A percentile compares a stretch with the other conserved stretches of the same genome.
phyloP scores from a whole-genome alignment of 129 eudicot genomes.

The Cynara cardunculus region DNA sequence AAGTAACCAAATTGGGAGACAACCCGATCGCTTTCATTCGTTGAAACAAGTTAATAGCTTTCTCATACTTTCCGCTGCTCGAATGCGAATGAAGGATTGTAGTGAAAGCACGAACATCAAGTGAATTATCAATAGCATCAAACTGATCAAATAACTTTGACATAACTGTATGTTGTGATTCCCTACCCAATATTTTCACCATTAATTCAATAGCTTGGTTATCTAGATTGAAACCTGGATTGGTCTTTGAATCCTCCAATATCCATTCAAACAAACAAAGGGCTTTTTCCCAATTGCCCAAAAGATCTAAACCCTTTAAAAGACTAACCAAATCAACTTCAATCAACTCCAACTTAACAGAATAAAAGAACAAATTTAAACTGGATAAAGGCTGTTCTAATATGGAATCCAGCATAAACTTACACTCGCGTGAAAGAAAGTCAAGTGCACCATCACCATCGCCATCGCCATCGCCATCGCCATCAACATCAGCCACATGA shows the following conservation, averaged over 20 bases:
- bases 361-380: conserved; percentile 48
- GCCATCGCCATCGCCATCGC: conserved; percentile 14
- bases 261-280: conserved; percentile 82
- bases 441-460: conserved; percentile 45
- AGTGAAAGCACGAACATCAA: conserved; percentile 83
- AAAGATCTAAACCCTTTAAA: conserved; percentile 68
- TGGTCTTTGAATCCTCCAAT: conserved; percentile 29
- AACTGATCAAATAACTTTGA: conserved; percentile 64
- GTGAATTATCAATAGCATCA: conserved; percentile 43
- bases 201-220: conserved; percentile 59
- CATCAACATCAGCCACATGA: background rate
- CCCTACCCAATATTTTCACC: conserved; percentile 84
- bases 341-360: conserved; percentile 50
- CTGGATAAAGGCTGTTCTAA: conserved; percentile 45
- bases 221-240: conserved; percentile 38
- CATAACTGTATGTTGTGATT: conserved; percentile 59
- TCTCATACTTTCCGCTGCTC: conserved; percentile 52
- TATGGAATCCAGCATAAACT: conserved; percentile 56
- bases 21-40: conserved; percentile 55
- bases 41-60: conserved; percentile 59
- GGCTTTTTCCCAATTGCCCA: conserved; percentile 66
- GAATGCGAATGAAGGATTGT: conserved; percentile 77
- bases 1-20: conserved; percentile 71
- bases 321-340: conserved; percentile 61
- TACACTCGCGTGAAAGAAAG: conserved; percentile 55